Base-by-base conservation (phyloP, 2,329 filamentous ascomycete genomes). In the Orbilia brochopaga region DNA sequence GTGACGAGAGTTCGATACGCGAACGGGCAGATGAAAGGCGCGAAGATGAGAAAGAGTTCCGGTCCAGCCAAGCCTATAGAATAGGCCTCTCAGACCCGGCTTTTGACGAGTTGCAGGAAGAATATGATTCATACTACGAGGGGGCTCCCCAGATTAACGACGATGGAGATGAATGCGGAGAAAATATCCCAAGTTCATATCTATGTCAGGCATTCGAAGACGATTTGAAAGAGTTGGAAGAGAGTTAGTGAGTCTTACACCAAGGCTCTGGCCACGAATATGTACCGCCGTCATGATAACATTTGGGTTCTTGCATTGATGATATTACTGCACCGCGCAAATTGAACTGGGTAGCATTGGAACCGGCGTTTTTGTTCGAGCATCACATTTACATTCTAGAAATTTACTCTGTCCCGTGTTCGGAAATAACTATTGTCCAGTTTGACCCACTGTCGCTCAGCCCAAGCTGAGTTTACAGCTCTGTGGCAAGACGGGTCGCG, bases 171-270 rank as follows among this genome's bases (percentile, higher is more conserved):
- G 23, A n/a, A 5, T 30, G 37, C 15, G 30, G 60, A 61, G 52
- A 40, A 51, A 7, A 57, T 32, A 37, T 72, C 10, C 46, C 27
- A 17, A 65, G 59, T 23, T 72, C 67, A 1, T 61, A 64, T 44
- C 51, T 72, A 57, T 65, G 53, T 35, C 54, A 65, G 50, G 67
- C 30, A 2, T 57, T 72, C 17, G 67, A 72, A 37, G 67, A 72
- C 8, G 67, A 72, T 24, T 40, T 72, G 67, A 72, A 37, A 57
- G 67, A 72, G 44, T 42, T 72, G 24, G 67, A 72, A 19, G 67
- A 60, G 23, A 50, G 19, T 13, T 63, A 21, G 11, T 21, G 44
- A 44, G 40, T 44, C 3, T 17, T 15, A 13, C 40, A 44, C 40
- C 5, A 15, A 15, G 5, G 17, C 13, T 15, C 15, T 17, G 40